Conservation (phyloP, 108 stramenopile genomes). For the Epipyxis sp. region DNA sequence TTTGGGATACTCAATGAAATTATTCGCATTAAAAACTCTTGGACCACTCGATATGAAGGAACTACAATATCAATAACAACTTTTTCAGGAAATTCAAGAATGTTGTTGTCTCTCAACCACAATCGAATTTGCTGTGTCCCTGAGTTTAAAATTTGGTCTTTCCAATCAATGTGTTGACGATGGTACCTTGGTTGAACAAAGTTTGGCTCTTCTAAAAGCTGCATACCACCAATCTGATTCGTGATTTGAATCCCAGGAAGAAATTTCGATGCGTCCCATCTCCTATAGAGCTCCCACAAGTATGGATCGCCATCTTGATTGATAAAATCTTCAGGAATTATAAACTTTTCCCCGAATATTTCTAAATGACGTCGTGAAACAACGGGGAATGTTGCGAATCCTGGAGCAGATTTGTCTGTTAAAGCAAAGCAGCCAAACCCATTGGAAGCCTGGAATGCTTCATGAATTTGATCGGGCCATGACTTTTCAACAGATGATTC, state of each 20-base stretch:
- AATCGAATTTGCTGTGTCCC: background rate
- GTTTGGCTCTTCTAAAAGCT: background rate
- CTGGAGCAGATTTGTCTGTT: conserved; percentile 16
- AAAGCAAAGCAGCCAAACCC: conserved; percentile 45
- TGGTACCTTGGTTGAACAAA: background rate
- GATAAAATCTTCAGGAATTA: conserved; percentile 34
- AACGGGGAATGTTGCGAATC: conserved; percentile 45
- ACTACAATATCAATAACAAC: conserved; percentile 10
- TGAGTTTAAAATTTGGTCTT: background rate
- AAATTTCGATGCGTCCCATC: background rate
- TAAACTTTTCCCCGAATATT: conserved; percentile 36
- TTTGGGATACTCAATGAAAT: background rate
- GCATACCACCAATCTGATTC: background rate
- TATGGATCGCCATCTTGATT: conserved; percentile 51
- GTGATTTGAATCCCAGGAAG: background rate
- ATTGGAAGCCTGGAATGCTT: conserved; percentile 41
- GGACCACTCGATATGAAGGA: conserved; percentile 9
- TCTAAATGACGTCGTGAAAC: conserved; percentile 28
- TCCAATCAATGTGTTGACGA: conserved; percentile 16
- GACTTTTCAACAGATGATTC: background rate
- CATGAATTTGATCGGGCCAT: conserved; percentile 16
- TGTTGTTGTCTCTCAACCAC: too few relatives aligned
- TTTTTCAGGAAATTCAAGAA: too few relatives aligned
- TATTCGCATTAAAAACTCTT: background rate
- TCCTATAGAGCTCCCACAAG: conserved; percentile 34